phyloP scores from a whole-genome alignment of 176 grass and related monocot species.

The Chrysopogon serrulatus region DNA sequence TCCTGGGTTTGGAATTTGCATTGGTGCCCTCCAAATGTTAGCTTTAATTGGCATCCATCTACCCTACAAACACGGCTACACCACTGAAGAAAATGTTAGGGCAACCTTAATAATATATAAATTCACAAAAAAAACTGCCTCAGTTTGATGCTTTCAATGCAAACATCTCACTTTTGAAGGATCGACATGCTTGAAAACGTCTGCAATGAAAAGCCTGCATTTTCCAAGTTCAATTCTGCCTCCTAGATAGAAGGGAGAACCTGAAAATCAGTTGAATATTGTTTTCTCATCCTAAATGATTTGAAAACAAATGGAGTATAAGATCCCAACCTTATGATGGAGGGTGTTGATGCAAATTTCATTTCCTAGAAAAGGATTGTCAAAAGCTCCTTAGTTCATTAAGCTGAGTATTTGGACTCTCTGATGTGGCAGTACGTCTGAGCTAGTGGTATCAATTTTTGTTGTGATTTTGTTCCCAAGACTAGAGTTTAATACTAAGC shows the following conservation, averaged over 20 bases:
- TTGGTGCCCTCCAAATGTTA: slow-evolving; percentile 23
- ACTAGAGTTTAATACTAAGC: slow-evolving; percentile 38
- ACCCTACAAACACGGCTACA: not conserved
- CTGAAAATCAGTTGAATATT: not conserved
- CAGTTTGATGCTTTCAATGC: not conserved
- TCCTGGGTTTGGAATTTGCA: slow-evolving; percentile 27
- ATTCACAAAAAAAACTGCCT: not conserved
- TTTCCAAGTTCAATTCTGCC: not conserved
- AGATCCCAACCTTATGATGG: not conserved
- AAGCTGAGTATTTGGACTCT: slow-evolving; percentile 18
- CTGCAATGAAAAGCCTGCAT: not conserved
- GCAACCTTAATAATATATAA: not conserved
- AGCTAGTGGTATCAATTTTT: slow-evolving; percentile 26
- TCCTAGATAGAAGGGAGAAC: not conserved
- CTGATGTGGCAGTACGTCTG: slow-evolving; percentile 2
- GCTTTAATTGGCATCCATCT: not conserved
- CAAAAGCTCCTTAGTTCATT: slow-evolving; percentile 30
- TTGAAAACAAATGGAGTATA: not conserved
- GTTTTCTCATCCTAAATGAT: not conserved
- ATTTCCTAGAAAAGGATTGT: not conserved
- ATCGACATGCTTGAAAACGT: not conserved
- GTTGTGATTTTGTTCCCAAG: slow-evolving; percentile 8
- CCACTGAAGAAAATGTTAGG: not conserved
- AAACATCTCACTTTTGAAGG: not conserved
- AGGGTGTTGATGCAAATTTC: slow-evolving; percentile 37